These are phyloP conservation scores for Colletotrichum tofieldiae DNA, from an alignment of 2,329 filamentous ascomycete genomes.

Conservation along the genomic window DNA sequence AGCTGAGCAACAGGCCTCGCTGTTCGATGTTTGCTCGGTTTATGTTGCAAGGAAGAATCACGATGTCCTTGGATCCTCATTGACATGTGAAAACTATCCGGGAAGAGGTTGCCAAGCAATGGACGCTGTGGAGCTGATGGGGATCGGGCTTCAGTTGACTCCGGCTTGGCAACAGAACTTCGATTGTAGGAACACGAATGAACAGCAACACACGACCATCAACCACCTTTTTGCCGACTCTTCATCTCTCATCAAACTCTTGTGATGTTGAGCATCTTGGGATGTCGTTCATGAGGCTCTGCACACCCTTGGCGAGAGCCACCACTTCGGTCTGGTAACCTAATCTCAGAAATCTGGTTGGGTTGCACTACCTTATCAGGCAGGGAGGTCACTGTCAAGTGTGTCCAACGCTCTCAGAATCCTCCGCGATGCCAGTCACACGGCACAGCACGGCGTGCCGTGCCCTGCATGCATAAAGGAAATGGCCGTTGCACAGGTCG, in stretches of 20 bases:
- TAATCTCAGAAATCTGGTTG: neutral
- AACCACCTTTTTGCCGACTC: too few relatives aligned
- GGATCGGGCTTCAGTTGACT: neutral
- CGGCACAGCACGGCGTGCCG: neutral
- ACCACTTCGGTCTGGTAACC: neutral
- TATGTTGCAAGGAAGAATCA: neutral
- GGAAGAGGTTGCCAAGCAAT: neutral
- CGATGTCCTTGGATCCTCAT: neutral
- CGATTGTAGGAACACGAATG: neutral
- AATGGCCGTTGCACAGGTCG: neutral
- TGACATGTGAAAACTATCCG: slow-evolving; percentile 22
- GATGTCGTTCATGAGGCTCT: slow-evolving; percentile 17
- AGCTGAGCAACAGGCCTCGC: neutral
- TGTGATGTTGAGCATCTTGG: neutral
- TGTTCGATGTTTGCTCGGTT: neutral
- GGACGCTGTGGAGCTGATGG: neutral
- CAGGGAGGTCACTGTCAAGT: neutral
- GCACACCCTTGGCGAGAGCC: neutral
- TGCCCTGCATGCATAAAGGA: neutral
- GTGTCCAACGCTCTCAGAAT: neutral
- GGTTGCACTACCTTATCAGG: slow-evolving; percentile 17
- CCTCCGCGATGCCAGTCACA: neutral
- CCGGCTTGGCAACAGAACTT: slow-evolving; percentile 3
- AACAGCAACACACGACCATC: neutral
- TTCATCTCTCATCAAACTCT: too few relatives aligned